Evolutionary conservation across 2,329 filamentous ascomycete species (phyloP).

Genomic region (Colletotrichum nymphaeae): DNA sequence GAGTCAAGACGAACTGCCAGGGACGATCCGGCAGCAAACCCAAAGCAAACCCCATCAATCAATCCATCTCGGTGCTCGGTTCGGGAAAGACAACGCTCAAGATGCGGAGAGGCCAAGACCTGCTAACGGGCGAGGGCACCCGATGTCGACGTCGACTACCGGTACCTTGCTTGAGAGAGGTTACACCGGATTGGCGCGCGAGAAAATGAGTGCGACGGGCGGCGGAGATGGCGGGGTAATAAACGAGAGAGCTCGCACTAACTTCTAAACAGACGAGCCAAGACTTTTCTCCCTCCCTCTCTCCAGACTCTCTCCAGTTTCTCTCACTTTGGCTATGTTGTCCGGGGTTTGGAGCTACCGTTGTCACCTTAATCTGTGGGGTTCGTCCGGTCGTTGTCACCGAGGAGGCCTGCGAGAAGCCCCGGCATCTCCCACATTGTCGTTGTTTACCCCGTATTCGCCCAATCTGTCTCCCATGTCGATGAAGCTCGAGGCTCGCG

Average conservation of each 20-base stretch:
- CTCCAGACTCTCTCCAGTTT: too few species aligned
- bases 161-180: conserved; percentile 20
- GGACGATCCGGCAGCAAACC: conserved; percentile 1
- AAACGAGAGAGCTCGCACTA: background rate
- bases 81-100: background rate
- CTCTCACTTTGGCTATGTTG: background rate
- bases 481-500: background rate
- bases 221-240: conserved; percentile 14
- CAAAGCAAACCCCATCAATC: background rate
- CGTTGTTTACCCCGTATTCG: background rate
- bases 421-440: background rate
- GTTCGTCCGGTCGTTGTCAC: conserved; percentile 11
- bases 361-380: conserved; percentile 21
- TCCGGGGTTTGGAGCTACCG: background rate
- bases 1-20: conserved; percentile 9
- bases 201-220: background rate
- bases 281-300: too few species aligned
- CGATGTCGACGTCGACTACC: conserved; percentile 12
- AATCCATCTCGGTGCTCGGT: background rate
- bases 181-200: conserved; percentile 28
- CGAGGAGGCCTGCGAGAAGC: background rate
- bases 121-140: background rate
- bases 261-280: background rate
- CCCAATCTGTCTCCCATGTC: background rate
- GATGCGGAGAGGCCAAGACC: conserved; percentile 27